Evolutionary conservation across 768 basidiomycete genomes (phyloP).

Genomic region (Tylopilus intermedius): DNA sequence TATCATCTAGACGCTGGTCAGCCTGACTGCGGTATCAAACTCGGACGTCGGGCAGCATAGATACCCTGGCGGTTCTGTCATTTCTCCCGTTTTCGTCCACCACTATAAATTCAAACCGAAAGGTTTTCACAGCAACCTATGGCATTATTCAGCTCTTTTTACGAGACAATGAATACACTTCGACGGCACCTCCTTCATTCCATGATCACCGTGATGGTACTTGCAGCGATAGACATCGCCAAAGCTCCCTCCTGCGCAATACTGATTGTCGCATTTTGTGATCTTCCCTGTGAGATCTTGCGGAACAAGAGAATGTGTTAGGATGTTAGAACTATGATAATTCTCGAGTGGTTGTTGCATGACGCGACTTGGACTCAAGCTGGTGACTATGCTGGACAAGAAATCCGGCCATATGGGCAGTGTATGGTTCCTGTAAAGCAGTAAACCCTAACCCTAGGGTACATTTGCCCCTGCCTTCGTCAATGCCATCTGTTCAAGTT

Average conservation of each 20-base stretch:
- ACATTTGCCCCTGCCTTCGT: neutral
- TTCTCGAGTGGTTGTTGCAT: neutral
- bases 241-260: slow-evolving; percentile 3
- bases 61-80: slow-evolving; percentile 3
- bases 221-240: slow-evolving; percentile 6
- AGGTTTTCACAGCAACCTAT: slow-evolving; percentile 9
- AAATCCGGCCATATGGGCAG: too few relatives aligned
- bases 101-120: slow-evolving; percentile 8
- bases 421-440: too few relatives aligned
- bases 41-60: neutral
- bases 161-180: neutral
- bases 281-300: slow-evolving; percentile 6
- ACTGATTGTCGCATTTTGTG: neutral
- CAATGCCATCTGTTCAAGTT: slow-evolving; percentile 26
- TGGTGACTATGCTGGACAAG: too few relatives aligned
- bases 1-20: slow-evolving; percentile 4
- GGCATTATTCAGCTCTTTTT: neutral
- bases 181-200: neutral
- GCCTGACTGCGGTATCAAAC: neutral
- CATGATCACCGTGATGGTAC: neutral
- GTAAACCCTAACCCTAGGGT: slow-evolving; percentile 14
- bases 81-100: neutral
- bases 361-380: too few relatives aligned
- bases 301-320: neutral
- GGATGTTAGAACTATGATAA: too few relatives aligned